phyloP scores from a whole-genome alignment of 805 yeast genomes.

The Helenozyma rhizophorensis region DNA sequence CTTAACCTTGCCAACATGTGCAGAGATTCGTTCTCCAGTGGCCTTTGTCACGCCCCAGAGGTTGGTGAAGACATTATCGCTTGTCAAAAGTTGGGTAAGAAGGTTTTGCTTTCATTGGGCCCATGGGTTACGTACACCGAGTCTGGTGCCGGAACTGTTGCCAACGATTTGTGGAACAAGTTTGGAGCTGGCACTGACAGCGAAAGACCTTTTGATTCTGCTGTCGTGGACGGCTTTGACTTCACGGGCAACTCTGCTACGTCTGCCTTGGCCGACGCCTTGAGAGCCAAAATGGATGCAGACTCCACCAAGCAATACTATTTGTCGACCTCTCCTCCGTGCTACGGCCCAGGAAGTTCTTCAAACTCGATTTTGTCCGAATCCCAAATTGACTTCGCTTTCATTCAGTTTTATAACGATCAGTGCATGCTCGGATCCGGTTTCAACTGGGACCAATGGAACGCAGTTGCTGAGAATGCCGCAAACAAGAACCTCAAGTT shows the following conservation, averaged over 20 bases:
- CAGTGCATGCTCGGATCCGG: no score
- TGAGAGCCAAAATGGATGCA: conserved; percentile 4
- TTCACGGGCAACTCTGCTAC: no score
- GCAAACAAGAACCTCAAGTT: conserved; percentile 68
- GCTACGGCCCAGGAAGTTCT: conserved; percentile 76
- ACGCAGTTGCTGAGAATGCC: no score
- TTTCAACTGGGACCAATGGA: no score
- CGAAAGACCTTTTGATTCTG: conserved; percentile 30
- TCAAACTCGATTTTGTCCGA: conserved; percentile 34
- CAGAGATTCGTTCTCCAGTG: conserved; percentile 41
- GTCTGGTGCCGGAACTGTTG: conserved; percentile 72
- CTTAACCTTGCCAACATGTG: conserved; percentile 57
- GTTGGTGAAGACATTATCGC: conserved; percentile 13
- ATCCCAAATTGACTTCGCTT: conserved; percentile 73
- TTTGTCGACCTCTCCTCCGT: conserved; percentile 89
- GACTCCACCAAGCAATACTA: conserved; percentile 59
- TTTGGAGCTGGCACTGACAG: conserved; percentile 32
- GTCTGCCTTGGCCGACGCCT: conserved; percentile 39
- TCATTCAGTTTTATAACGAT: conserved; percentile 90
- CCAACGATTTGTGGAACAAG: conserved; percentile 34
- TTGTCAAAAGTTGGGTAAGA: conserved; percentile 11
- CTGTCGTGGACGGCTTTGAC: conserved; percentile 70
- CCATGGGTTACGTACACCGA: no score
- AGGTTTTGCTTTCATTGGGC: conserved; percentile 15
- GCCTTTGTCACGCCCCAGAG: conserved; percentile 10